phyloP scores from a whole-genome alignment of 306 rosid genomes.

The Quillaja saponaria region DNA sequence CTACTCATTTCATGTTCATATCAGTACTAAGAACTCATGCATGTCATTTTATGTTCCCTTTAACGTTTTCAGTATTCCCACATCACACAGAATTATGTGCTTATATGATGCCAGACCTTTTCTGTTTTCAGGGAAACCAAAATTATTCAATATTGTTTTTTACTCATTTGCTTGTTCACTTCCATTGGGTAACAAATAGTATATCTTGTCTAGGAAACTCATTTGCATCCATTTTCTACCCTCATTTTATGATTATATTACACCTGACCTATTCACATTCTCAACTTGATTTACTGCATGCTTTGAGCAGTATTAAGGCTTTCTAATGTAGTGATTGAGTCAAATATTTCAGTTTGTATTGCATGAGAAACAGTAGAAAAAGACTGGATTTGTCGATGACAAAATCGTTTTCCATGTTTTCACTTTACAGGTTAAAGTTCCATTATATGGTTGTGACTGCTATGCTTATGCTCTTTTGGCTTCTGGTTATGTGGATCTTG shows the following conservation, averaged over 20 bases:
- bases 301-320: neutral
- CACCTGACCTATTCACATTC: neutral
- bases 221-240: neutral
- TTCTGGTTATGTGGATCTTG: conserved; percentile 93
- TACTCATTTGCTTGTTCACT: neutral
- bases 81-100: neutral
- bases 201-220: neutral
- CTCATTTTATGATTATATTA: neutral
- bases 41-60: conserved; percentile 1
- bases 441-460: conserved; percentile 96
- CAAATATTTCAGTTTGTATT: neutral
- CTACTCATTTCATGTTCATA: conserved; percentile 1
- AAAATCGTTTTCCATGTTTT: neutral
- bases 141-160: conserved; percentile 2
- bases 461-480: conserved; percentile 93
- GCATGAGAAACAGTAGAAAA: conserved; percentile 5
- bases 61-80: neutral
- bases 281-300: neutral
- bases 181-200: too few species aligned
- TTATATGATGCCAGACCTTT: neutral
- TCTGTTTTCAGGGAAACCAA: neutral
- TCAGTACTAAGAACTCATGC: neutral
- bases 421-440: conserved; percentile 72
- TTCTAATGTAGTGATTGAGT: neutral
- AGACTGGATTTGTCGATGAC: neutral